Evolutionary conservation across 2,329 filamentous ascomycete genomes (phyloP).

Genomic region (Blastomyces silverae): DNA sequence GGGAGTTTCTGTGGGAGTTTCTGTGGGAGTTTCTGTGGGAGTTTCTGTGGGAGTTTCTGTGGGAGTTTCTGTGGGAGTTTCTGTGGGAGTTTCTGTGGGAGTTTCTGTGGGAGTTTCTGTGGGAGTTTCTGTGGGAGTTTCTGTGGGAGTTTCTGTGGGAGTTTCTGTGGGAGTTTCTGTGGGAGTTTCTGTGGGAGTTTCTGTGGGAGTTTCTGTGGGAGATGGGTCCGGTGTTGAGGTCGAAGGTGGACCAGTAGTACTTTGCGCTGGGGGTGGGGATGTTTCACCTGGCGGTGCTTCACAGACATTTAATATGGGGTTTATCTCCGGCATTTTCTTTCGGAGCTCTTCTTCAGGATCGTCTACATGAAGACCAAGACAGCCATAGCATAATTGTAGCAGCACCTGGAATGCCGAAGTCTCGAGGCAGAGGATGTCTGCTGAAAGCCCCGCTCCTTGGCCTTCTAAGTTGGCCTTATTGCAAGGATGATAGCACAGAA

Average conservation of each 20-base stretch:
- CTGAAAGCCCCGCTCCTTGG: too few species aligned
- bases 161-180: neutral
- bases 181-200: neutral
- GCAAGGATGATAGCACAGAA: too few species aligned
- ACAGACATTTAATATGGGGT: neutral
- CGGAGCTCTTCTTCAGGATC: neutral
- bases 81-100: neutral
- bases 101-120: neutral
- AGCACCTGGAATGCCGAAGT: neutral
- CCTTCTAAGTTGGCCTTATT: too few species aligned
- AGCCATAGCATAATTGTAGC: neutral
- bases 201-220: neutral
- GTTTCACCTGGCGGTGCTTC: neutral
- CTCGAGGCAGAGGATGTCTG: neutral
- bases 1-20: neutral
- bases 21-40: neutral
- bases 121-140: neutral
- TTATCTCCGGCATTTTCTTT: neutral
- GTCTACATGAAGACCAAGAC: neutral
- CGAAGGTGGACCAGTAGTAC: neutral
- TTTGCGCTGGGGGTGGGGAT: neutral
- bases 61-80: neutral
- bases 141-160: neutral
- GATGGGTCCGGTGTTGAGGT: neutral
- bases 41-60: neutral